These are phyloP conservation scores for Candida ovalis DNA, from an alignment of 805 yeast species.

Conservation along the genomic window DNA sequence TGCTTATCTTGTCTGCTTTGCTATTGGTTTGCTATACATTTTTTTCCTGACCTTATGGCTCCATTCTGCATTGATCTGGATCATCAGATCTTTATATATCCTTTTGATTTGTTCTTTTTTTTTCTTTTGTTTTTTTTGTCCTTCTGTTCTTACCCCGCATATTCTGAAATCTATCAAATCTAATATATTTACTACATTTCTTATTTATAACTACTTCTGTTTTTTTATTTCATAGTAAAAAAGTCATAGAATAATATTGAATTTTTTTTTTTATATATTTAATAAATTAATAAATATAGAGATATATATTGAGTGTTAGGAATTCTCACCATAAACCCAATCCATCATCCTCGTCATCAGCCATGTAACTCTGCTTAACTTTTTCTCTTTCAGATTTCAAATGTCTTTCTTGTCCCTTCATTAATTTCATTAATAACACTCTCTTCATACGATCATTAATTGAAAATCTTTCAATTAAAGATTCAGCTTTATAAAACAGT, in stretches of 20 bases:
- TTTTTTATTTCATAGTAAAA: background rate
- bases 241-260: background rate
- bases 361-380: conserved; percentile 7
- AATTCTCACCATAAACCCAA: conserved; percentile 28
- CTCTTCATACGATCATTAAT: conserved; percentile 20
- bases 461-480: conserved; percentile 25
- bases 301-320: background rate
- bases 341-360: conserved; percentile 30
- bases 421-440: conserved; percentile 11
- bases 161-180: background rate
- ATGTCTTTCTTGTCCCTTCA: conserved; percentile 16
- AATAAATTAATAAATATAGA: background rate
- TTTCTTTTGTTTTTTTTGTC: no score
- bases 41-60: background rate
- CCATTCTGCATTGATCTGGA: background rate
- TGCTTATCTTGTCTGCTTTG: background rate
- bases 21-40: background rate
- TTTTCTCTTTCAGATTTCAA: conserved; percentile 11
- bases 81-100: background rate
- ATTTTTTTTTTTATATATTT: background rate
- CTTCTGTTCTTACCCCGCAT: no score
- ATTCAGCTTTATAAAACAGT: conserved; percentile 26
- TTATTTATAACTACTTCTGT: background rate
- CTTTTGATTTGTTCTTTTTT: background rate
- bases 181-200: background rate